These are phyloP conservation scores for Rhodotorula sp. DNA, from an alignment of 1,284 basidiomycete species.

Conservation along the genomic window DNA sequence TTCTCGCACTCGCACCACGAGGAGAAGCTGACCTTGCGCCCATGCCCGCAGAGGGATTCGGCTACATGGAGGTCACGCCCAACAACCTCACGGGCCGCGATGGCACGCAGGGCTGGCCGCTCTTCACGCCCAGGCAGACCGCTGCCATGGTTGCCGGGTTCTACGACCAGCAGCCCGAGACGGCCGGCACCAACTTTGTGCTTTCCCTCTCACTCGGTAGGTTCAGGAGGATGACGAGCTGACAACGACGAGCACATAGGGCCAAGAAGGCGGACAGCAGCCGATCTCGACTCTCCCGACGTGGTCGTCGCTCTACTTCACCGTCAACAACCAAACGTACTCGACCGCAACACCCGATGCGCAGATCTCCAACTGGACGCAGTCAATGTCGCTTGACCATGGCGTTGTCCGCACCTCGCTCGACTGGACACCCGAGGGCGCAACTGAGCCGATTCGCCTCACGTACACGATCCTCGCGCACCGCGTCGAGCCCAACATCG, in stretches of 20 bases:
- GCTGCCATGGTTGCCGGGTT: constrained; percentile 45
- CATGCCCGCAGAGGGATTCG: constrained; percentile 30
- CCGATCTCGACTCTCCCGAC: constrained; percentile 46
- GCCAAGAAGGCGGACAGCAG: constrained; percentile 36
- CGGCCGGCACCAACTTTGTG: constrained; percentile 46
- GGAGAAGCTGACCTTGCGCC: not conserved
- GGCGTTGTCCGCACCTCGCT: constrained; percentile 44
- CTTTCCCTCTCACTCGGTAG: not conserved
- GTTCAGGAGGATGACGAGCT: fast-evolving
- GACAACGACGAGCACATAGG: not conserved
- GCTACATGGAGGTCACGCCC: constrained; percentile 30
- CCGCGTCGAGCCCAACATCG: constrained; percentile 41
- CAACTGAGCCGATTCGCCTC: constrained; percentile 19
- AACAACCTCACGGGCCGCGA: constrained; percentile 16
- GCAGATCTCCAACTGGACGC: constrained; percentile 42
- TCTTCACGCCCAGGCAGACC: constrained; percentile 35
- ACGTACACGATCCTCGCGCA: constrained; percentile 45
- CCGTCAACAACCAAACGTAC: constrained; percentile 41
- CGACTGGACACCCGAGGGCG: constrained; percentile 33
- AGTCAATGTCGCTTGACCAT: constrained; percentile 43
- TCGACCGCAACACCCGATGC: constrained; percentile 24
- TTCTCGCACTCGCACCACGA: not conserved
- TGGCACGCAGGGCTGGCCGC: constrained; percentile 39
- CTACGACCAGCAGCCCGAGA: constrained; percentile 43
- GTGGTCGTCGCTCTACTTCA: constrained; percentile 44